Evolutionary conservation across 768 basidiomycete species (phyloP).

Genomic region (Austroboletus eburneus): DNA sequence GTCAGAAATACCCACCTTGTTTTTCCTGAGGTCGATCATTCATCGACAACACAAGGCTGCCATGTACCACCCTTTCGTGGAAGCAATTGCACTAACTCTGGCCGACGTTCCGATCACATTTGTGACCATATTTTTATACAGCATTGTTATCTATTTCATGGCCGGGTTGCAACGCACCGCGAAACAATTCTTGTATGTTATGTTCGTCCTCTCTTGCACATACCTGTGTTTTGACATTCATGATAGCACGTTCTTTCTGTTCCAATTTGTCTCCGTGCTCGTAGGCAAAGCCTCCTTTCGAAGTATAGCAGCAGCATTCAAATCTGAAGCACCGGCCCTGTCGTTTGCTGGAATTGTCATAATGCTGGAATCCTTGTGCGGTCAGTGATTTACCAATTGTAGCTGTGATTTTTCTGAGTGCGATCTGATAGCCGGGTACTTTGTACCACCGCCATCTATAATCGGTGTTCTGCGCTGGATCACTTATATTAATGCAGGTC

Average conservation of each 20-base stretch:
- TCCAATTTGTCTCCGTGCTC: constrained; percentile 53
- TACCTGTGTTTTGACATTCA: not conserved
- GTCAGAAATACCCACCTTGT: constrained; percentile 54
- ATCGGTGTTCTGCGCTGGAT: constrained; percentile 70
- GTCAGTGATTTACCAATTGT: constrained; percentile 8
- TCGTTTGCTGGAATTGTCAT: constrained; percentile 51
- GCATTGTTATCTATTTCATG: constrained; percentile 54
- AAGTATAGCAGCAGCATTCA: constrained; percentile 55
- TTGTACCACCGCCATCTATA: constrained; percentile 58
- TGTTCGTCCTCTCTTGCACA: constrained; percentile 3
- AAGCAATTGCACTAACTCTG: constrained; percentile 42
- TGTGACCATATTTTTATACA: constrained; percentile 31
- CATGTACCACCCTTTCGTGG: constrained; percentile 50
- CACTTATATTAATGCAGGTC: constrained; percentile 53
- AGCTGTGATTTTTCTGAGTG: not conserved
- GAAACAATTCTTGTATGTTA: constrained; percentile 64
- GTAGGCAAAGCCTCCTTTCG: constrained; percentile 79
- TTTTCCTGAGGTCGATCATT: constrained; percentile 42
- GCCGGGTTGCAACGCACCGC: constrained; percentile 52
- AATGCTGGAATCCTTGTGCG: constrained; percentile 52
- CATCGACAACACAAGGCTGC: constrained; percentile 41
- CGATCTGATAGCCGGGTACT: constrained; percentile 41
- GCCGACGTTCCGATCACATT: constrained; percentile 46
- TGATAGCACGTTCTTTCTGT: constrained; percentile 53
- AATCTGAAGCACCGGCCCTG: constrained; percentile 57